A percentile compares a stretch with the other conserved stretches of the same genome.
Conservation (phyloP, 2,329 filamentous ascomycete genomes). For the Fusarium annulatum region DNA sequence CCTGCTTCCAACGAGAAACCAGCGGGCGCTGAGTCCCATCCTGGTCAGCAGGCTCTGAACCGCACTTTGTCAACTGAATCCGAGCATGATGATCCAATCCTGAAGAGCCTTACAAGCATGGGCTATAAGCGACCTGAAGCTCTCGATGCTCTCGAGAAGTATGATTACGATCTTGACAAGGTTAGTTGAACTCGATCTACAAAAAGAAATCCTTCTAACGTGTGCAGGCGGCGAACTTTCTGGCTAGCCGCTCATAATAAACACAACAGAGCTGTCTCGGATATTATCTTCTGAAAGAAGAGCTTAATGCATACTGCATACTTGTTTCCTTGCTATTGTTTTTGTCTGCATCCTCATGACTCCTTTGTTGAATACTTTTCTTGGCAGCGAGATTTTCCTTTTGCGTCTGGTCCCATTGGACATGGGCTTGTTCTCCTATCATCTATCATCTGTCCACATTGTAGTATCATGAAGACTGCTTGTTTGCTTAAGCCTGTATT, state of each 20-base stretch:
- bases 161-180: slow-evolving; percentile 95
- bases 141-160: slow-evolving; percentile 87
- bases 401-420: slow-evolving; percentile 8
- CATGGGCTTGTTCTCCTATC: slow-evolving; percentile 13
- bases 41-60: slow-evolving; percentile 56
- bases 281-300: slow-evolving; percentile 20
- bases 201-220: not conserved
- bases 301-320: slow-evolving; percentile 37
- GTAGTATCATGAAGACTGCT: slow-evolving; percentile 30
- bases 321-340: slow-evolving; percentile 30
- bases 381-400: slow-evolving; percentile 37
- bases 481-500: slow-evolving; percentile 27
- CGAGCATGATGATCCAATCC: slow-evolving; percentile 88
- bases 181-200: slow-evolving; percentile 61
- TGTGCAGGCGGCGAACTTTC: slow-evolving; percentile 63
- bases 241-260: slow-evolving; percentile 64
- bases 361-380: slow-evolving; percentile 42
- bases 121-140: slow-evolving; percentile 82
- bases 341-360: slow-evolving; percentile 32
- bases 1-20: slow-evolving; percentile 35
- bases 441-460: slow-evolving; percentile 30
- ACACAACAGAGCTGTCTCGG: slow-evolving; percentile 8
- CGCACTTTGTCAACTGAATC: slow-evolving; percentile 73
- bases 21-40: slow-evolving; percentile 26
- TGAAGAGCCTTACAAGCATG: slow-evolving; percentile 91